Evolutionary conservation across 129 eudicot species (phyloP).

Genomic region (Dittrichia graveolens): DNA sequence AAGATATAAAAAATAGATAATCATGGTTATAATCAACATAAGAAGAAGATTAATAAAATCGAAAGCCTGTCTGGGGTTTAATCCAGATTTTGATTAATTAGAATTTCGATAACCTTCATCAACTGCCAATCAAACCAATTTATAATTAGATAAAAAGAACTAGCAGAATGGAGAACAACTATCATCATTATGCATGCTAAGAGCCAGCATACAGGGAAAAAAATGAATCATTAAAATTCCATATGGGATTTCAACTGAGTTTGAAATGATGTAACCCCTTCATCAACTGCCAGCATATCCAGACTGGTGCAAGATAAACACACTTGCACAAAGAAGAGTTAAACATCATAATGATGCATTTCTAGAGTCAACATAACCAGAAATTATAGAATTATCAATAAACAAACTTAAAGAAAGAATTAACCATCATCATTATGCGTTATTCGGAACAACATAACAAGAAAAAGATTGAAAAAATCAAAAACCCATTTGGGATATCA

Average conservation of each 20-base stretch:
- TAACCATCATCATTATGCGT: conserved; percentile 8
- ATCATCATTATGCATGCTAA: not conserved
- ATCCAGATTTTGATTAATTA: not conserved
- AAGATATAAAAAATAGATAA: not conserved
- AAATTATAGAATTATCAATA: not conserved
- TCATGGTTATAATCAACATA: conserved; percentile 1
- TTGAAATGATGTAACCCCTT: not conserved
- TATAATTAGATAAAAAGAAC: not conserved
- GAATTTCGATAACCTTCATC: conserved; percentile 4
- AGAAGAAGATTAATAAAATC: not conserved
- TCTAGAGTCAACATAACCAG: not conserved
- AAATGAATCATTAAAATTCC: not conserved
- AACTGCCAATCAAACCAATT: conserved; percentile 15
- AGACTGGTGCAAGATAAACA: conserved; percentile 13
- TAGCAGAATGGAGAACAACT: not conserved
- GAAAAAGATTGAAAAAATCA: conserved; percentile 10
- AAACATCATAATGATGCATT: conserved; percentile 4
- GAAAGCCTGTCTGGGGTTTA: conserved; percentile 15
- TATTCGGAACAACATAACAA: not conserved
- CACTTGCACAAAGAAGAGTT: not conserved
- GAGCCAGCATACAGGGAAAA: not conserved
- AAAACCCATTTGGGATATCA: conserved; percentile 1
- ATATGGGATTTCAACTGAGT: not conserved
- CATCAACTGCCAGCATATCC: conserved; percentile 18
- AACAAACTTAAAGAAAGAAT: conserved; percentile 5